Evolutionary conservation across 2,329 filamentous ascomycete genomes (phyloP).

Genomic region (Penicillium sp.): DNA sequence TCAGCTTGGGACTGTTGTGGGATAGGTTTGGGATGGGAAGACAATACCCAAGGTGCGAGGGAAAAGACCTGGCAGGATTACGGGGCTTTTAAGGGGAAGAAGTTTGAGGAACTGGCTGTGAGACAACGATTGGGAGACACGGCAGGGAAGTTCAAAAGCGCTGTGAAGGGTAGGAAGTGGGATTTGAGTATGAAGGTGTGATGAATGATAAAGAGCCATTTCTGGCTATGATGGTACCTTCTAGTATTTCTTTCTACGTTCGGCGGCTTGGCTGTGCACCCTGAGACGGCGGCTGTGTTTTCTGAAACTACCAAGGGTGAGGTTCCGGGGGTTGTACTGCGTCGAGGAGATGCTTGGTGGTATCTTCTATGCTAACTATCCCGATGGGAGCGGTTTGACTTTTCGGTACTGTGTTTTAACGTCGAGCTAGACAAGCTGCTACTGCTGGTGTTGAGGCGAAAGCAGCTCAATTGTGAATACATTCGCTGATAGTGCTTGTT

Average conservation of each 20-base stretch:
- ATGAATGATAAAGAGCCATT: too few relatives aligned
- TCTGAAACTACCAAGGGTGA: constrained; percentile 43
- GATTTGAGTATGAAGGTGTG: too few relatives aligned
- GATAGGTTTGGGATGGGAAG: too few relatives aligned
- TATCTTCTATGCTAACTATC: constrained; percentile 63
- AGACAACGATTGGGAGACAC: too few relatives aligned
- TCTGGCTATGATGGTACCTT: constrained; percentile 66
- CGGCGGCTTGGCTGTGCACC: constrained; percentile 59
- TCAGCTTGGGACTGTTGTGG: too few relatives aligned
- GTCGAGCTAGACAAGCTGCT: constrained; percentile 43
- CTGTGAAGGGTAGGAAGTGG: too few relatives aligned
- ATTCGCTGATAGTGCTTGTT: neutral
- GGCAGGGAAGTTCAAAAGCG: too few relatives aligned
- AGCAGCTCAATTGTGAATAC: neutral
- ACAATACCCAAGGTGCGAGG: too few relatives aligned
- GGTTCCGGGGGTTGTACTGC: constrained; percentile 60
- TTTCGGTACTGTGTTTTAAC: constrained; percentile 56
- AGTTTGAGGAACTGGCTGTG: too few relatives aligned
- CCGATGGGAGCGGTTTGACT: constrained; percentile 61
- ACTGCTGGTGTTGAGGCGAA: constrained; percentile 8
- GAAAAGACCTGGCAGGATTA: too few relatives aligned
- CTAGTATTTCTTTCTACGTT: constrained; percentile 68
- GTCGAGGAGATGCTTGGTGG: constrained; percentile 67
- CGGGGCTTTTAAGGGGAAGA: too few relatives aligned
- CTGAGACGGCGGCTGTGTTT: constrained; percentile 54